These are phyloP conservation scores for Daldinia caldariorum DNA, from an alignment of 495 filamentous ascomycete genomes.

Conservation along the genomic window DNA sequence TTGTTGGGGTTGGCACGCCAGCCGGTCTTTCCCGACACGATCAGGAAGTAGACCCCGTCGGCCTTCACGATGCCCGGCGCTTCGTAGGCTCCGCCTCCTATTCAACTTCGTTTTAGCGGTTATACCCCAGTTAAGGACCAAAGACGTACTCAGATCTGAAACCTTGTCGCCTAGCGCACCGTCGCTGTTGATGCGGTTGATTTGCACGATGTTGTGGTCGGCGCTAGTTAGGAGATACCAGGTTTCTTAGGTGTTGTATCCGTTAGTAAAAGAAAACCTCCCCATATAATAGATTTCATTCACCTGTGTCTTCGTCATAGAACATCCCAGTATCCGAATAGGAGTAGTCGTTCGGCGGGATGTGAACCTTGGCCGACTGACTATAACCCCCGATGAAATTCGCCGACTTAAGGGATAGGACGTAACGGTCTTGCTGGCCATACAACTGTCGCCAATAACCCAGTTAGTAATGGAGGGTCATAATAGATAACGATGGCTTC, in stretches of 20 bases:
- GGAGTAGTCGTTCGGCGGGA: constrained; percentile 56
- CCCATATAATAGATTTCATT: background rate
- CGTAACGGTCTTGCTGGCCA: constrained; percentile 58
- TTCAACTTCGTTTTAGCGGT: constrained; percentile 8
- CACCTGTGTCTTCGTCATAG: constrained; percentile 50
- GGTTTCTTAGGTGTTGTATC: constrained; percentile 39
- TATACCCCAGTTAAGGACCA: background rate
- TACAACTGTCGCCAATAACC: constrained; percentile 48
- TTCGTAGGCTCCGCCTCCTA: constrained; percentile 54
- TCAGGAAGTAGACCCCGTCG: constrained; percentile 54
- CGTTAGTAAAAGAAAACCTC: constrained; percentile 10
- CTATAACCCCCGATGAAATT: constrained; percentile 50
- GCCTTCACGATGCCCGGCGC: constrained; percentile 57
- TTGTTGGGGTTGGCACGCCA: constrained; percentile 57
- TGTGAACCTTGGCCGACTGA: constrained; percentile 51
- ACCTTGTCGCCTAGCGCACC: constrained; percentile 49
- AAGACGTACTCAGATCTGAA: constrained; percentile 44
- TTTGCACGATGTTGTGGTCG: constrained; percentile 59
- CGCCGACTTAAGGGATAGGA: constrained; percentile 52
- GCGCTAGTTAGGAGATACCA: constrained; percentile 59
- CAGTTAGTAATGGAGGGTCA: constrained; percentile 1
- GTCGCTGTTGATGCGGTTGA: constrained; percentile 57
- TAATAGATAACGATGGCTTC: background rate
- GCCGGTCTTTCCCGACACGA: constrained; percentile 57
- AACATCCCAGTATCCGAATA: constrained; percentile 62